Conservation (phyloP, 495 filamentous ascomycete species). For the Hypoxylon fuscum region DNA sequence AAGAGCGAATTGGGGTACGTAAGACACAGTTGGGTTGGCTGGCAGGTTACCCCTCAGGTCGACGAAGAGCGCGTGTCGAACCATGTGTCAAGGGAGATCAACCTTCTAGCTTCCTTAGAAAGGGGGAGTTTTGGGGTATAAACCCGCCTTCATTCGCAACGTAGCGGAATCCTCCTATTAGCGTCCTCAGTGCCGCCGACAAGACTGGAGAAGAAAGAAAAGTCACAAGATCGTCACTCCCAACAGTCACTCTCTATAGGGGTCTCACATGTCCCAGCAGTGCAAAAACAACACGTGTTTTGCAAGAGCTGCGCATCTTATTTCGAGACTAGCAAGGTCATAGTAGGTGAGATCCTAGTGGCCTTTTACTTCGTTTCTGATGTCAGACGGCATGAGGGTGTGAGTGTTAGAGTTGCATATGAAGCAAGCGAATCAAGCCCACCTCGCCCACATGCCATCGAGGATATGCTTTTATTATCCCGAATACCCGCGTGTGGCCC, state of each 20-base stretch:
- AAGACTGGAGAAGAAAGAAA: constrained; percentile 24
- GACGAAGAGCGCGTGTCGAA: constrained; percentile 16
- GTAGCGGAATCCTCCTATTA: constrained; percentile 23
- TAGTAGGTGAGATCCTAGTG: constrained; percentile 24
- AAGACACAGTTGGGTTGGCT: constrained; percentile 20
- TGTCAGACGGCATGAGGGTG: constrained; percentile 38
- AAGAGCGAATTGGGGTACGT: constrained; percentile 20
- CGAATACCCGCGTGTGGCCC: constrained; percentile 38
- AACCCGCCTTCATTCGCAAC: constrained; percentile 21
- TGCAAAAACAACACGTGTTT: constrained; percentile 36
- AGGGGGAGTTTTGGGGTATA: constrained; percentile 13
- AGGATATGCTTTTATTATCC: constrained; percentile 32
- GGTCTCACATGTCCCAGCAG: constrained; percentile 32
- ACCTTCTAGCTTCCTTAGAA: constrained; percentile 25
- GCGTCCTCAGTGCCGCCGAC: constrained; percentile 2
- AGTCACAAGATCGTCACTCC: constrained; percentile 30
- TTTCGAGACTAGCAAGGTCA: constrained; percentile 16
- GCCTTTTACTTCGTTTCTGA: constrained; percentile 27
- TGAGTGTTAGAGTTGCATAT: constrained; percentile 38
- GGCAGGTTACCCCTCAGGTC: constrained; percentile 25
- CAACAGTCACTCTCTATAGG: constrained; percentile 18
- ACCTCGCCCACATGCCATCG: constrained; percentile 20
- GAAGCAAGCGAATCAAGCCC: constrained; percentile 34
- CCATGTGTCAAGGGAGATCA: constrained; percentile 27
- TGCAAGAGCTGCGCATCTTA: constrained; percentile 20